These are phyloP conservation scores for Cruciata laevipes DNA, from an alignment of 257 asterid species.

Conservation along the genomic window DNA sequence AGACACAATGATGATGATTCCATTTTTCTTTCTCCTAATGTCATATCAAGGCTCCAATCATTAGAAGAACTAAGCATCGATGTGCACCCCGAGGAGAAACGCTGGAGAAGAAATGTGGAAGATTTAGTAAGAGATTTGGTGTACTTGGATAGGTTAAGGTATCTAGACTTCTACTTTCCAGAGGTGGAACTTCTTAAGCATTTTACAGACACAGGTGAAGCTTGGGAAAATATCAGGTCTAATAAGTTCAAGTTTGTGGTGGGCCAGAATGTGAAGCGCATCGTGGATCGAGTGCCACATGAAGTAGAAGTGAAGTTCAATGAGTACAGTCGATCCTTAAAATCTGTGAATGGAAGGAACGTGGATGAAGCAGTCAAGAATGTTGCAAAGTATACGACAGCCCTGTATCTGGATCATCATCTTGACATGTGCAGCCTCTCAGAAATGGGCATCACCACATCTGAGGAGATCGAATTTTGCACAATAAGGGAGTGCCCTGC, in stretches of 20 bases:
- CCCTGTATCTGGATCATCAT: constrained; percentile 33
- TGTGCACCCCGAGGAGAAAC: constrained; percentile 28
- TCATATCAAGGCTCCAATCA: constrained; percentile 19
- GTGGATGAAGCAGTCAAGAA: not conserved
- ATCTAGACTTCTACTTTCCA: constrained; percentile 29
- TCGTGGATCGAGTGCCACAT: constrained; percentile 21
- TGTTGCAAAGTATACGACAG: constrained; percentile 11
- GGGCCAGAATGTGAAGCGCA: constrained; percentile 26
- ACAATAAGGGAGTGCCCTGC: constrained; percentile 26
- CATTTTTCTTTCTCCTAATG: constrained; percentile 11
- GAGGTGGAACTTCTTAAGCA: constrained; percentile 10
- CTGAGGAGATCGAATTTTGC: constrained; percentile 10
- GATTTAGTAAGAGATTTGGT: constrained; percentile 5
- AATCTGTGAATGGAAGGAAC: constrained; percentile 20
- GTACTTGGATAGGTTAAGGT: constrained; percentile 10
- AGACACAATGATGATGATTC: constrained; percentile 17
- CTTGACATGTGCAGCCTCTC: constrained; percentile 12
- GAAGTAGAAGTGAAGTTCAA: constrained; percentile 18
- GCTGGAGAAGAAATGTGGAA: constrained; percentile 19
- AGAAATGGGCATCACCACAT: constrained; percentile 8
- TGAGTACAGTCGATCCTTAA: constrained; percentile 18
- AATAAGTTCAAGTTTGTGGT: constrained; percentile 18
- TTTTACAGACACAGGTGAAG: constrained; percentile 10
- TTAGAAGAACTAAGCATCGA: constrained; percentile 18
- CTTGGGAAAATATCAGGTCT: constrained; percentile 8